Percentiles rank a stretch among this genome's conserved stretches.
phyloP scores from a whole-genome alignment of 345 rosid genomes.

The Psidium guajava region DNA sequence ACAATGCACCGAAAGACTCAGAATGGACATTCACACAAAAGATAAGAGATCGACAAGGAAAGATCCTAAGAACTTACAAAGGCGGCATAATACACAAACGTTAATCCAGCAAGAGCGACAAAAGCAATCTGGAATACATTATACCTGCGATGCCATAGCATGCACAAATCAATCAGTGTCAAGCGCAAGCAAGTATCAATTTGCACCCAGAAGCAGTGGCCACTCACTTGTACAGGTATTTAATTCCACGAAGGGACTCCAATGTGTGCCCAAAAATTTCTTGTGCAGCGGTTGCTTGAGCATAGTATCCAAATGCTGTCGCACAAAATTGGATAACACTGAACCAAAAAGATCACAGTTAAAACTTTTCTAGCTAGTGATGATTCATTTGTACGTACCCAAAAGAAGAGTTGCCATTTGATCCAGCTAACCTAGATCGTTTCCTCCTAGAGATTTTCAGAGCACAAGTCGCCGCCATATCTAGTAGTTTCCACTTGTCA shows the following conservation, averaged over 20 bases:
- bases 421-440: not conserved
- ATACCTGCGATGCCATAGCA: slow-evolving; percentile 43
- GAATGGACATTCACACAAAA: not conserved
- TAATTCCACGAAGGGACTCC: slow-evolving; percentile 94
- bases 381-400: not conserved
- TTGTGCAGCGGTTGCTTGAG: slow-evolving; percentile 98
- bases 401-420: not conserved
- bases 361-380: not conserved
- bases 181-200: not conserved
- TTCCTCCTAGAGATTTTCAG: not conserved
- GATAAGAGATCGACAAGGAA: not conserved
- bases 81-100: slow-evolving; percentile 71
- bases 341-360: slow-evolving; percentile 13
- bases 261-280: slow-evolving; percentile 98
- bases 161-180: not conserved
- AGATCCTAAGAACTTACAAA: slow-evolving; percentile 47
- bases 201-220: not conserved
- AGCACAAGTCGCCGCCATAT: not conserved
- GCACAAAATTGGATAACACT: slow-evolving; percentile 97
- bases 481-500: not conserved
- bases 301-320: slow-evolving; percentile 93
- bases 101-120: slow-evolving; percentile 67
- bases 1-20: not conserved
- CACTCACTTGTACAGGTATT: slow-evolving; percentile 87
- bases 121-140: slow-evolving; percentile 88